These are phyloP conservation scores for Malus domestica DNA, from an alignment of 306 rosid species.

Conservation along the genomic window DNA sequence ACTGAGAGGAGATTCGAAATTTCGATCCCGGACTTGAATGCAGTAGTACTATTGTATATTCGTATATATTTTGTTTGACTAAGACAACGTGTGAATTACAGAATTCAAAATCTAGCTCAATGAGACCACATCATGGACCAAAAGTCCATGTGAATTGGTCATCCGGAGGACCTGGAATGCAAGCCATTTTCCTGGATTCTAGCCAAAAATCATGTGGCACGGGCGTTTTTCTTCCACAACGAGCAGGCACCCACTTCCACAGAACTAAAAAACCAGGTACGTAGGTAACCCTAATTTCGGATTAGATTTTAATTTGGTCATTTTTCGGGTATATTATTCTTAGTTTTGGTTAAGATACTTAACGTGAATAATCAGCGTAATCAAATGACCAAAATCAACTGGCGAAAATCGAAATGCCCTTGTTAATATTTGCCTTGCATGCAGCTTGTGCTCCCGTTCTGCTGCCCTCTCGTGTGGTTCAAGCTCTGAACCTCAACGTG, in stretches of 20 bases:
- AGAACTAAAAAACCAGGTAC: slow-evolving; percentile 56
- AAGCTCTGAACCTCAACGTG: slow-evolving; percentile 72
- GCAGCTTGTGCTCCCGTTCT: slow-evolving; percentile 68
- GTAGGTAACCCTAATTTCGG: neutral
- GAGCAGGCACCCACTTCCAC: slow-evolving; percentile 30
- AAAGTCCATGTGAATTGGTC: slow-evolving; percentile 22
- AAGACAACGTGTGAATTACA: neutral
- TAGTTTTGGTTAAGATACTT: too few relatives aligned
- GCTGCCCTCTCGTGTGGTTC: slow-evolving; percentile 58
- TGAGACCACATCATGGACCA: slow-evolving; percentile 17
- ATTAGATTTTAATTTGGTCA: neutral
- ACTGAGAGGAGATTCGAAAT: too few relatives aligned
- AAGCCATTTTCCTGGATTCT: slow-evolving; percentile 61
- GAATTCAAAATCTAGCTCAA: slow-evolving; percentile 23
- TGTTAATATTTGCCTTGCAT: neutral
- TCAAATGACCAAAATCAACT: neutral
- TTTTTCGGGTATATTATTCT: neutral
- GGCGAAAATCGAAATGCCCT: neutral
- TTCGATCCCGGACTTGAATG: neutral
- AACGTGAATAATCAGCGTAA: neutral
- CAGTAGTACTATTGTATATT: neutral
- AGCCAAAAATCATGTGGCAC: slow-evolving; percentile 54
- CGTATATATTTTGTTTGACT: neutral
- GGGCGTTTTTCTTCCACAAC: slow-evolving; percentile 79
- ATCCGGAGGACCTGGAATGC: slow-evolving; percentile 64